Evolutionary conservation across 305 asterid genomes (phyloP).

Genomic region (Solanum aculeatissimum): DNA sequence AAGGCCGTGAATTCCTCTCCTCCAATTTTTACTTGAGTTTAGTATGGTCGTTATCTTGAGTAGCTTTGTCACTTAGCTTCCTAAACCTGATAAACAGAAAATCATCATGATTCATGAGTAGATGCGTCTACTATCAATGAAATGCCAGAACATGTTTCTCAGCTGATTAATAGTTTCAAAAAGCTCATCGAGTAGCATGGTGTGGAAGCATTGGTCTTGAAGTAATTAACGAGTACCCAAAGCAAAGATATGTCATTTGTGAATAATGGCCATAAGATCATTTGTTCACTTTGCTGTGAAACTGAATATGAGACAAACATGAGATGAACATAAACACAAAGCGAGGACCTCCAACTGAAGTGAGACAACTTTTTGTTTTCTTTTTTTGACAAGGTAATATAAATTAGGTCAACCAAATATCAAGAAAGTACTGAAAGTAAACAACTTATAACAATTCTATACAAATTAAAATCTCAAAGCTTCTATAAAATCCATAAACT

Average conservation of each 20-base stretch:
- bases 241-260: not conserved
- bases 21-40: slow-evolving; percentile 24
- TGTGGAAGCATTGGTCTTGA: not conserved
- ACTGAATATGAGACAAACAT: not conserved
- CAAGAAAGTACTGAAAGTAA: not conserved
- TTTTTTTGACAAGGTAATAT: too few species aligned
- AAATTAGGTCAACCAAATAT: too few species aligned
- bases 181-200: not conserved
- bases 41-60: slow-evolving; percentile 16
- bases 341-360: not conserved
- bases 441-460: not conserved
- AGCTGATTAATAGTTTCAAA: not conserved
- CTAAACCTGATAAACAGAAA: slow-evolving; percentile 41
- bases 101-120: slow-evolving; percentile 1
- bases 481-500: not conserved
- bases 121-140: not conserved
- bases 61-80: slow-evolving; percentile 35
- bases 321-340: not conserved
- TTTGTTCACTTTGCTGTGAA: not conserved
- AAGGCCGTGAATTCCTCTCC: slow-evolving; percentile 68
- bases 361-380: too few species aligned
- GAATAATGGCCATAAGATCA: not conserved
- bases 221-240: not conserved
- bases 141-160: not conserved
- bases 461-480: not conserved